Evolutionary conservation across 1,284 basidiomycete genomes (phyloP).

Genomic region (Ustilago xerochloae): DNA sequence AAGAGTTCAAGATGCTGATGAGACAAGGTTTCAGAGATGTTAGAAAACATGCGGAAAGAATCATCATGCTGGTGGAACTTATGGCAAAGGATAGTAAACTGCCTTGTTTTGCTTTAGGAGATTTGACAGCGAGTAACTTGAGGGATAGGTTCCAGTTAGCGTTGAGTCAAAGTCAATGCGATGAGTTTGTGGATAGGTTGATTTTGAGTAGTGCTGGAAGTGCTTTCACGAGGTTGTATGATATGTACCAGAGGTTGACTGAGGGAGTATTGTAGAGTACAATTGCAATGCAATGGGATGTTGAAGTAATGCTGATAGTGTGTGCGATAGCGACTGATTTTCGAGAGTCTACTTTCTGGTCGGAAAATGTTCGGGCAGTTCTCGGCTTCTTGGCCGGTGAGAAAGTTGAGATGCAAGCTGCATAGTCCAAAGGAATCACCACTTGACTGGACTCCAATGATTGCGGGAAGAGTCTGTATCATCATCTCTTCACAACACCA

Average conservation of each 20-base stretch:
- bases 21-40: constrained; percentile 92
- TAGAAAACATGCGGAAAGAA: constrained; percentile 94
- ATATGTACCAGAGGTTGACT: constrained; percentile 64
- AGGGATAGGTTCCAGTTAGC: constrained; percentile 93
- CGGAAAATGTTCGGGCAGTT: not conserved
- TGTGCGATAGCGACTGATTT: not conserved
- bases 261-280: constrained; percentile 50
- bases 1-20: constrained; percentile 88
- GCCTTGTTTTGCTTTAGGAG: constrained; percentile 91
- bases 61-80: constrained; percentile 93
- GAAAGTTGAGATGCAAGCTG: not conserved
- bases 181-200: constrained; percentile 77
- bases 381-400: constrained; percentile 1
- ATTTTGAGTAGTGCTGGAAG: constrained; percentile 59
- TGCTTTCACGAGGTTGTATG: constrained; percentile 67
- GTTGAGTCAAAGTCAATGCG: constrained; percentile 85
- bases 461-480: not conserved
- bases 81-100: constrained; percentile 97
- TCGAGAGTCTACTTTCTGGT: not conserved
- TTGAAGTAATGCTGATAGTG: not conserved
- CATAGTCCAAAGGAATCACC: not conserved
- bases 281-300: not conserved
- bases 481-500: no score
- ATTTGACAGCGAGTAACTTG: constrained; percentile 84
- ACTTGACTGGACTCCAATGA: not conserved